Evolutionary conservation across 75 land plant species (phyloP), one percentile per base, ranked within the genome.

Genomic region (Gnetum montanum): DNA sequence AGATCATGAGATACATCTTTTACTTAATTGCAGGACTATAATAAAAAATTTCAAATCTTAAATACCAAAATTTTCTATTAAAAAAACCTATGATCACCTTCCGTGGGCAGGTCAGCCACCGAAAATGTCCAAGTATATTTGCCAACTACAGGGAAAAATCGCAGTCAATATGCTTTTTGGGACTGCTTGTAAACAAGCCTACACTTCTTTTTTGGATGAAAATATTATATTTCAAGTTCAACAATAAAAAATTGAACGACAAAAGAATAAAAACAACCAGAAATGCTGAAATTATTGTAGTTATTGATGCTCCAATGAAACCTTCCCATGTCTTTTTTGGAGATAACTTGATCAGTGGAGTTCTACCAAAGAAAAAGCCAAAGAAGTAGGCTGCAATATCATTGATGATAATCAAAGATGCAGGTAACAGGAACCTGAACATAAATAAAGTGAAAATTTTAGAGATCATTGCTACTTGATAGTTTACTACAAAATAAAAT

Each of bases 251-350:
- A 46, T 8, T 29, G 26, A 31, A 49, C 35, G 16, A 53, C 38
- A 24, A 18, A 62, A 8, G 43, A 35, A 31, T 34, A 58, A 3
- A 58, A 26, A 44, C 29, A 41, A 90, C 93, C 85, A 84, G 24
- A 61, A 88, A 91, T 16, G 97, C 97, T 43, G 85, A 91, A 11
- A 87, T 33, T 20, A 84, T 74, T 33, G 97, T 91, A 2, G 88
- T 53, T 34, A 91, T 67, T 60, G 88, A 91, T 46, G 97, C 97
- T 54, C 97, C 97, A 69, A 91, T 84, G 43, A 91, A 91, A n/a
- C 97, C 97, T 60, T 91, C 97, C 97, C 97, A 91, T 20, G 97
- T 91, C 72, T 91, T 91, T 71, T 91, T 91, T 46, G 97, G 97
- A 43, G 97, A 91, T 34, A 91, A 58, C 63, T 91, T 87, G 47